These are phyloP conservation scores for Colletotrichum tamarilloi DNA, from an alignment of 2,329 filamentous ascomycete genomes.

Conservation along the genomic window DNA sequence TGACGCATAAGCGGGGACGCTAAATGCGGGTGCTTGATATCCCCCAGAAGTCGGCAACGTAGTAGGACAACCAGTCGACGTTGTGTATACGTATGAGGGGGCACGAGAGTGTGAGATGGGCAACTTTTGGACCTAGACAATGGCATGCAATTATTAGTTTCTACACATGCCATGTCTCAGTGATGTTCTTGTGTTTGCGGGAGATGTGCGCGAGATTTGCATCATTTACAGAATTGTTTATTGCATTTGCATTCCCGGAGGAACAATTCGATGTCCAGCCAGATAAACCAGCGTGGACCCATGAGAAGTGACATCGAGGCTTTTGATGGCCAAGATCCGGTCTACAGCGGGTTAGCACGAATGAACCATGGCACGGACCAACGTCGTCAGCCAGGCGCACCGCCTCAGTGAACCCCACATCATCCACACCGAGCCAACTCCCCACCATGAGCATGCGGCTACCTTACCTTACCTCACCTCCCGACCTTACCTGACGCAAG, in stretches of 20 bases:
- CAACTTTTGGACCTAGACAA: slow-evolving; percentile 33
- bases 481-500: slow-evolving; percentile 23
- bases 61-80: slow-evolving; percentile 8
- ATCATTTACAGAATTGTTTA: neutral
- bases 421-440: slow-evolving; percentile 27
- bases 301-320: neutral
- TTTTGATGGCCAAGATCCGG: neutral
- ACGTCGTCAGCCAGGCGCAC: slow-evolving; percentile 15
- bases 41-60: slow-evolving; percentile 20
- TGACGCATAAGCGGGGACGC: slow-evolving; percentile 58
- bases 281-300: neutral
- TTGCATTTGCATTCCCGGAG: neutral
- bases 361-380: slow-evolving; percentile 20
- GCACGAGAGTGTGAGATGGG: slow-evolving; percentile 12
- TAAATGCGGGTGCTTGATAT: slow-evolving; percentile 17
- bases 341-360: slow-evolving; percentile 13
- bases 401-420: slow-evolving; percentile 34
- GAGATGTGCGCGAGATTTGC: neutral
- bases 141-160: slow-evolving; percentile 34
- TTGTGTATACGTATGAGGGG: slow-evolving; percentile 36
- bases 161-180: slow-evolving; percentile 9
- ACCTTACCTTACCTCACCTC: slow-evolving; percentile 33
- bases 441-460: slow-evolving; percentile 32
- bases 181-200: slow-evolving; percentile 21
- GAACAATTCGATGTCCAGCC: neutral